A percentile compares a stretch with the other conserved stretches of the same genome.
Conservation (phyloP, 2,329 filamentous ascomycete genomes). For the Colletotrichum incanum region DNA sequence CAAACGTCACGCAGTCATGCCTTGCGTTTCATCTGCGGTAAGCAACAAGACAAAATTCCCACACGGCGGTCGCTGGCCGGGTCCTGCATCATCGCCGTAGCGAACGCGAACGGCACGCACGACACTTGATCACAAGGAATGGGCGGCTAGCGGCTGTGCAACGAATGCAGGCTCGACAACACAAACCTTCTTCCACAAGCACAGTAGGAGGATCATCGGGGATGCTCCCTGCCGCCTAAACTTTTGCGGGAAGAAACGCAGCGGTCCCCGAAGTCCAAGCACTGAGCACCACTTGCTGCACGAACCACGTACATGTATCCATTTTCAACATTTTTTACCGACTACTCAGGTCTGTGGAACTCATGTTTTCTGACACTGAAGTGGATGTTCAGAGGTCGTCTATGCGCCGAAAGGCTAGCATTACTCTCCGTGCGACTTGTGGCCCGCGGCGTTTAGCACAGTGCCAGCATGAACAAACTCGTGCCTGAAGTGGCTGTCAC, state of each 20-base stretch:
- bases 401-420: too few species aligned
- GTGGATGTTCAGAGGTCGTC: too few species aligned
- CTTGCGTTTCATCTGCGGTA: background rate
- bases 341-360: too few species aligned
- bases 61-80: background rate
- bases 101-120: background rate
- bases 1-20: background rate
- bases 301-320: too few species aligned
- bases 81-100: background rate
- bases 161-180: too few species aligned
- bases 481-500: too few species aligned
- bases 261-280: background rate
- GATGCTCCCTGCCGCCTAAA: background rate
- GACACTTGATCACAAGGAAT: background rate
- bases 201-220: background rate
- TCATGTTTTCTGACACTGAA: too few species aligned
- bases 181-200: background rate
- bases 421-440: background rate
- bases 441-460: constrained; percentile 1
- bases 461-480: background rate
- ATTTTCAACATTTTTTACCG: too few species aligned
- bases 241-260: background rate
- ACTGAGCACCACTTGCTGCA: too few species aligned
- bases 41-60: background rate
- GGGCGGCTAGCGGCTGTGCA: background rate